Evolutionary conservation across 805 yeast species (phyloP), one percentile per base, ranked within the genome.

Genomic region (Maudiozyma barnettii): DNA sequence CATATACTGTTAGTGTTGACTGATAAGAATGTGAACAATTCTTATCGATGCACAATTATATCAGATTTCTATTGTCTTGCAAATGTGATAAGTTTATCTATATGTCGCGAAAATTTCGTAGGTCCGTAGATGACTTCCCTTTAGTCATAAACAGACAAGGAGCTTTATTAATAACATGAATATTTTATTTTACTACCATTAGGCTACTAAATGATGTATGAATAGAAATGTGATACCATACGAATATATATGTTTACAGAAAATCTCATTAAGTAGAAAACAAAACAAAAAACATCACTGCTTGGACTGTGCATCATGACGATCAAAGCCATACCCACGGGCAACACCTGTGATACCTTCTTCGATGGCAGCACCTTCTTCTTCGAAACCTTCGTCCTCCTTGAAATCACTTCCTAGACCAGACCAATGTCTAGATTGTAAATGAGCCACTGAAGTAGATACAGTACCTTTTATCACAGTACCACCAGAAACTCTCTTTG

Each of bases 341-440:
- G 99, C 99, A 47, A 91, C 78, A 37, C 99, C 99, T 2, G 77
- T 72, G 42, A 82, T 72, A 1, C 99, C 99, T 53, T 82, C 81
- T 59, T 89, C 95, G 0, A 88, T 74, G 0, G 72, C 63, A 0
- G 97, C 95, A 37, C 95, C 96, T n/a, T 75, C 78, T 42, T 69
- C 71, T 45, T 69, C 73, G 29, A 50, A 58, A 29, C 57, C 66
- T 36, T 67, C 72, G n/a, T 70, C 77, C 6, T 65, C 71, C 1
- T 66, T 69, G 65, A 72, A 88, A 59, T 91, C 97, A 50, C 93
- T 82, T 1, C 98, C 99, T 31, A 91, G 69, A 0, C 99, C 99
- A 0, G 81, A 78, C 98, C 98, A 91, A 23, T 72, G 68, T 56
- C 91, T 76, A 12, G 70, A 72, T 56, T 88, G 95, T 45, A 91